Conservation (phyloP, 108 stramenopile genomes). For the Aureococcus anophagefferens region DNA sequence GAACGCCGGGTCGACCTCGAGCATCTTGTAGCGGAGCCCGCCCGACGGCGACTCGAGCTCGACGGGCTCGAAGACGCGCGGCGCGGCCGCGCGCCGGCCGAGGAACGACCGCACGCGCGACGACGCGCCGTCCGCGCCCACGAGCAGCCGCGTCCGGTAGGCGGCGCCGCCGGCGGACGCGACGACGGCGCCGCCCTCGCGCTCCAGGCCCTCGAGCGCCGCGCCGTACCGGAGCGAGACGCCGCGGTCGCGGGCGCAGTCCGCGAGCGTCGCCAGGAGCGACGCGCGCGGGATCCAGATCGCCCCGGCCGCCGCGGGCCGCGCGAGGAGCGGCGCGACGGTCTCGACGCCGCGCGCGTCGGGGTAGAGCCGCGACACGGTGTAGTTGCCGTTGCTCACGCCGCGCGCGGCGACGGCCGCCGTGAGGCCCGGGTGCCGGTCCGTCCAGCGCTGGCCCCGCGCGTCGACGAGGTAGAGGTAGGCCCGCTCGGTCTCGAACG, state of each 20-base stretch:
- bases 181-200: background rate
- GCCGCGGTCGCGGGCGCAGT: background rate
- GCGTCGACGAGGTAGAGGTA: slow-evolving; percentile 6
- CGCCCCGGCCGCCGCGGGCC: background rate
- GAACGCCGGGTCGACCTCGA: slow-evolving; percentile 46
- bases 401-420: background rate
- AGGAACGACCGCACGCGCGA: slow-evolving; percentile 50
- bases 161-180: background rate
- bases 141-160: slow-evolving; percentile 15
- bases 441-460: slow-evolving; percentile 2
- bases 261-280: background rate
- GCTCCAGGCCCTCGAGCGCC: background rate
- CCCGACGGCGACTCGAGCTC: slow-evolving; percentile 39
- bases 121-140: slow-evolving; percentile 64
- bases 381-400: background rate
- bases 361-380: background rate
- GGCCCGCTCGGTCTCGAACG: background rate
- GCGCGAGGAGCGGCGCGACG: background rate
- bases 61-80: slow-evolving; percentile 20
- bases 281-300: background rate
- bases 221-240: background rate
- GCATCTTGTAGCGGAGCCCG: slow-evolving; percentile 48
- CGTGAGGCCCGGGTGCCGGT: background rate
- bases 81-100: background rate
- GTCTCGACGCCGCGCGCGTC: background rate